Conservation (phyloP, 1,139 yeast species). For the Saccharomycopsis hybrid region DNA sequence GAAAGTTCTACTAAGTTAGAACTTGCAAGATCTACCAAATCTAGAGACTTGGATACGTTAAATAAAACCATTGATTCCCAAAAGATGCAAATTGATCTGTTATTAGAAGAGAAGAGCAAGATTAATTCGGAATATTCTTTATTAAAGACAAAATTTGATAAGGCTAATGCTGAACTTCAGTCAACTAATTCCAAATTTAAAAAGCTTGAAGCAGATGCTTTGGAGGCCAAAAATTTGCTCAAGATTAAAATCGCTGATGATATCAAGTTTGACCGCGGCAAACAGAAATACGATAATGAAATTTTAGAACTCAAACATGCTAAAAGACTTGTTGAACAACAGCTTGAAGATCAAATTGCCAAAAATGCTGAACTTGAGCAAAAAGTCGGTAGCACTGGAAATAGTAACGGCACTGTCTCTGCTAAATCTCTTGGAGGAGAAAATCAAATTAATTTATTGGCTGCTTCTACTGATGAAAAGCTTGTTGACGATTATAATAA, state of each 20-base stretch:
- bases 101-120: slow-evolving; percentile 43
- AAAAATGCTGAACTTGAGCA: slow-evolving; percentile 23
- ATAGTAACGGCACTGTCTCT: too few species aligned
- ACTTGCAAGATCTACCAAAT: slow-evolving; percentile 13
- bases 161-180: slow-evolving; percentile 23
- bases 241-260: slow-evolving; percentile 36
- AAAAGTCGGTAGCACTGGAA: slow-evolving; percentile 15
- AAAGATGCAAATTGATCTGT: slow-evolving; percentile 32
- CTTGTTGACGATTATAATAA: slow-evolving; percentile 42
- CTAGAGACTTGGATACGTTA: slow-evolving; percentile 22
- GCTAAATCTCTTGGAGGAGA: slow-evolving; percentile 10
- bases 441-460: background rate
- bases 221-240: slow-evolving; percentile 32
- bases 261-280: slow-evolving; percentile 35
- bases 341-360: slow-evolving; percentile 25
- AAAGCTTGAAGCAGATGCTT: slow-evolving; percentile 34
- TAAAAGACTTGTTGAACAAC: slow-evolving; percentile 16
- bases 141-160: slow-evolving; percentile 26
- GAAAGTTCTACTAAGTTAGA: slow-evolving; percentile 21
- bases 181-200: slow-evolving; percentile 28
- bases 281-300: slow-evolving; percentile 33
- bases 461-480: slow-evolving; percentile 14
- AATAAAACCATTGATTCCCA: slow-evolving; percentile 13
- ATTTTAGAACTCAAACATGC: slow-evolving; percentile 27
- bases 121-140: slow-evolving; percentile 35